Evolutionary conservation across 192 early-diverging fungal genomes (phyloP).

Genomic region (Phlyctochytrium bullatum): DNA sequence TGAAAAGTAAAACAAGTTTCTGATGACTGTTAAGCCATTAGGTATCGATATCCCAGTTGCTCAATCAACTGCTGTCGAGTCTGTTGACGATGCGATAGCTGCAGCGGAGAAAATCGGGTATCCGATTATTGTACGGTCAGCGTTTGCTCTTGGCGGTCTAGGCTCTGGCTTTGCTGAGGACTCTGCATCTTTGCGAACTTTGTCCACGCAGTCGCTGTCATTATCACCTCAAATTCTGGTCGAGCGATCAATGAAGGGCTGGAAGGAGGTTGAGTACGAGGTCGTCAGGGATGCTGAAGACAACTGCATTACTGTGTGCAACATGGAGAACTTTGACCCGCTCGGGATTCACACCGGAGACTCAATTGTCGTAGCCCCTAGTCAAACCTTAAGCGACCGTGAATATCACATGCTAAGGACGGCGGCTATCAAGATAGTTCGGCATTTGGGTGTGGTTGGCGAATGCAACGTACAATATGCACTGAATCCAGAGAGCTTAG

Average conservation of each 20-base stretch:
- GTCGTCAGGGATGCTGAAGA: slow-evolving; percentile 94
- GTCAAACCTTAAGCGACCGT: slow-evolving; percentile 92
- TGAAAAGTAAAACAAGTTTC: slow-evolving; percentile 60
- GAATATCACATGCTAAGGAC: slow-evolving; percentile 96
- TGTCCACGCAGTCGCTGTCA: slow-evolving; percentile 83
- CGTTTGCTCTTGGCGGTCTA: slow-evolving; percentile 93
- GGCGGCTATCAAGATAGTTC: slow-evolving; percentile 92
- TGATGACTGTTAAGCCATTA: slow-evolving; percentile 16
- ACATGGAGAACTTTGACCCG: slow-evolving; percentile 99
- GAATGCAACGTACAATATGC: slow-evolving; percentile 99
- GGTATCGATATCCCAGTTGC: slow-evolving; percentile 86
- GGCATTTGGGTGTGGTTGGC: slow-evolving; percentile 95
- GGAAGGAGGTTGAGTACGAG: slow-evolving; percentile 99
- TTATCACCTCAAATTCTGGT: slow-evolving; percentile 92
- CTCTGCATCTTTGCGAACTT: slow-evolving; percentile 65
- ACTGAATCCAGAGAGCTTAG: slow-evolving; percentile 79
- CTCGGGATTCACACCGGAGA: slow-evolving; percentile 98
- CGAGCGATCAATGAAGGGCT: slow-evolving; percentile 95
- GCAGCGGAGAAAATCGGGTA: slow-evolving; percentile 86
- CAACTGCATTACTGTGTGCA: slow-evolving; percentile 99
- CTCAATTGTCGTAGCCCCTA: slow-evolving; percentile 97
- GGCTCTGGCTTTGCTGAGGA: slow-evolving; percentile 92
- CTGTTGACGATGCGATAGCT: slow-evolving; percentile 78
- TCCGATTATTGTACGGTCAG: slow-evolving; percentile 93
- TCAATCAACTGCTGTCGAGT: slow-evolving; percentile 83